A percentile compares a stretch with the other conserved stretches of the same genome.
These are phyloP conservation scores for Phycomyces blakesleeanus DNA, from an alignment of 192 early-diverging fungal genomes.

Conservation along the genomic window DNA sequence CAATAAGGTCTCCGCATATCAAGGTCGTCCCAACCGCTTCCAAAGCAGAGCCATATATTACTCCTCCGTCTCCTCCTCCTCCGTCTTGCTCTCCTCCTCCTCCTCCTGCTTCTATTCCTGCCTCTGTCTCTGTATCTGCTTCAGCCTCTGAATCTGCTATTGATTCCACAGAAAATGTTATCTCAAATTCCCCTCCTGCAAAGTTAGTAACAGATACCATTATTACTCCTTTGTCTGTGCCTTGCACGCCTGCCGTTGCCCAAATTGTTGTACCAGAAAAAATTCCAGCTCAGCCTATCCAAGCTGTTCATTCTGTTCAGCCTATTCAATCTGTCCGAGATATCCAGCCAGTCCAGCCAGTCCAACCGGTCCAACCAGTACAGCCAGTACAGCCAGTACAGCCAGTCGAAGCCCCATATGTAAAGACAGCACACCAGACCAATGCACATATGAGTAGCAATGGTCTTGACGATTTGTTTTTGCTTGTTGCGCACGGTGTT, in stretches of 20 bases:
- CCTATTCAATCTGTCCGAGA: too few relatives aligned
- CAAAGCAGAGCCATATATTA: too few relatives aligned
- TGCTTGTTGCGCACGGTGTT: slow-evolving; percentile 30
- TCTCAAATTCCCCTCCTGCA: not conserved
- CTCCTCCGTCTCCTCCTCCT: too few relatives aligned
- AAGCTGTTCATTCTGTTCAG: too few relatives aligned
- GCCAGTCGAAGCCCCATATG: not conserved
- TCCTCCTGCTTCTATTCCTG: not conserved
- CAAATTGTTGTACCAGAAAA: too few relatives aligned
- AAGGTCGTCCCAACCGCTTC: too few relatives aligned
- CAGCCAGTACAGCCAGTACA: not conserved
- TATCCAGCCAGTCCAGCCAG: too few relatives aligned
- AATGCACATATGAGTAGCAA: not conserved
- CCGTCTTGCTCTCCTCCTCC: too few relatives aligned
- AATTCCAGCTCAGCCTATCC: too few relatives aligned
- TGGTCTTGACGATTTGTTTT: slow-evolving; percentile 21
- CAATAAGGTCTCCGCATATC: not conserved
- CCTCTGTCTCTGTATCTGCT: not conserved
- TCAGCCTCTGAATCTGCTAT: not conserved
- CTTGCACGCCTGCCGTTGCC: not conserved
- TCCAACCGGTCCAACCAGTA: not conserved
- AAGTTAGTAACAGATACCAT: not conserved
- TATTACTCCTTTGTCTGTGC: not conserved
- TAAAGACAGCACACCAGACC: not conserved
- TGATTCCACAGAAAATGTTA: not conserved